Conservation (phyloP, 2,329 filamentous ascomycete genomes). For the Exophiala calicioides region DNA sequence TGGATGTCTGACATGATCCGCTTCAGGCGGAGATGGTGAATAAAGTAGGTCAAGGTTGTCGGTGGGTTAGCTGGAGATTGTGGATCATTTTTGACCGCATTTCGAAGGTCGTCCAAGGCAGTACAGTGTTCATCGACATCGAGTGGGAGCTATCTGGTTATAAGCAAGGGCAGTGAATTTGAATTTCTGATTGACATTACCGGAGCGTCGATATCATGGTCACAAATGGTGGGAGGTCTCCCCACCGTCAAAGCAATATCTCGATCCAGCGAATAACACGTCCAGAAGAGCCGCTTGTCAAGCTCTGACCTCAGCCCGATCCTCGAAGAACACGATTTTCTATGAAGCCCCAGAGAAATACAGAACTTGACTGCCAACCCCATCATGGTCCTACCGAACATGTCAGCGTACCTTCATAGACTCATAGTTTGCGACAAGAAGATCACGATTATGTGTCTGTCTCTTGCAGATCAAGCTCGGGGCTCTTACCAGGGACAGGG, state of each 20-base stretch:
- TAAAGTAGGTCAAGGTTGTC: constrained; percentile 7
- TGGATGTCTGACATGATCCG: constrained; percentile 12
- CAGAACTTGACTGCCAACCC: too few species aligned
- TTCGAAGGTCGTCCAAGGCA: neutral
- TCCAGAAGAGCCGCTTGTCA: constrained; percentile 12
- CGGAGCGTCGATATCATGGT: constrained; percentile 13
- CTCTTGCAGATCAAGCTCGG: too few species aligned
- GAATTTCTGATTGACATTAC: constrained; percentile 1
- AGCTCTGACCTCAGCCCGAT: constrained; percentile 1
- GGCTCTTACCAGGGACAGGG: too few species aligned
- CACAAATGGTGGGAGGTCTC: constrained; percentile 7
- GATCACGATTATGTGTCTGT: too few species aligned
- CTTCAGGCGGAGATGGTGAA: constrained; percentile 5
- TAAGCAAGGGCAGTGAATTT: neutral
- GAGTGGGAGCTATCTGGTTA: constrained; percentile 5
- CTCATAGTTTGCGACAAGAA: too few species aligned
- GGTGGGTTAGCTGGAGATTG: neutral
- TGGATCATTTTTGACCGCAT: neutral
- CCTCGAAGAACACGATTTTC: neutral
- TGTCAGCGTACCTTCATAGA: too few species aligned
- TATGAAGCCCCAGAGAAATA: constrained; percentile 8
- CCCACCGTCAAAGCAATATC: constrained; percentile 8
- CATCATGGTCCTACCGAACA: too few species aligned
- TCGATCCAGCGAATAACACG: constrained; percentile 7
- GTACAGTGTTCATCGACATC: constrained; percentile 7